These are phyloP conservation scores for Penicillium psychrosexuale DNA, from an alignment of 2,329 filamentous ascomycete species.

Conservation along the genomic window DNA sequence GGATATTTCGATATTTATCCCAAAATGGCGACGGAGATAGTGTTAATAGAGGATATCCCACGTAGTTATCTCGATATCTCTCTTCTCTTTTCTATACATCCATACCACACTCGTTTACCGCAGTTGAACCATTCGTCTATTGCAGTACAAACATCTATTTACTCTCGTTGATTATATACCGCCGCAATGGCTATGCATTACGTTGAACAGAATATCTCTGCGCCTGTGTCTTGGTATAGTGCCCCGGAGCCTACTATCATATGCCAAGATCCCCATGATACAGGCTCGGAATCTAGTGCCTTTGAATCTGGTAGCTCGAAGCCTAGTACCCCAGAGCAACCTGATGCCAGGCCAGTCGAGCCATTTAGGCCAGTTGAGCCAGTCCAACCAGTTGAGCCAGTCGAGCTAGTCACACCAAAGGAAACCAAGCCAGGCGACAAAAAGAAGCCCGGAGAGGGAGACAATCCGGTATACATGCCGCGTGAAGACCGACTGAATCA, in stretches of 20 bases:
- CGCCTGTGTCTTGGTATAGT: background rate
- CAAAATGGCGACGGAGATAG: background rate
- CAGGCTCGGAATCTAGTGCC: background rate
- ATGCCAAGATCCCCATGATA: conserved; percentile 1
- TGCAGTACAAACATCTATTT: background rate
- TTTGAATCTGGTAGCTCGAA: background rate
- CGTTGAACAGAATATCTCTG: background rate
- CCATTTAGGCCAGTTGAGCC: background rate
- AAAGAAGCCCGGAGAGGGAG: background rate
- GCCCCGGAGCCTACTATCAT: background rate
- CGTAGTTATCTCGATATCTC: background rate
- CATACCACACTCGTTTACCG: background rate
- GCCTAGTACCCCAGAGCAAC: conserved; percentile 5
- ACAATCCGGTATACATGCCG: conserved; percentile 4
- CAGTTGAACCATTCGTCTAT: background rate
- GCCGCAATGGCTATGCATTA: background rate
- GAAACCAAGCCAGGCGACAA: background rate
- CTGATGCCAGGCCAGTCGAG: background rate
- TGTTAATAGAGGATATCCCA: background rate
- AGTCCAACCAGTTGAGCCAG: background rate
- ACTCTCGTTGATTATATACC: background rate
- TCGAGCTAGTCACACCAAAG: background rate
- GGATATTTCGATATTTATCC: background rate
- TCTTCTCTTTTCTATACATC: background rate
- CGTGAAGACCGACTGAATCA: conserved; percentile 30